phyloP scores from a whole-genome alignment of 495 filamentous ascomycete species.

The Aspergillus bridgeri region DNA sequence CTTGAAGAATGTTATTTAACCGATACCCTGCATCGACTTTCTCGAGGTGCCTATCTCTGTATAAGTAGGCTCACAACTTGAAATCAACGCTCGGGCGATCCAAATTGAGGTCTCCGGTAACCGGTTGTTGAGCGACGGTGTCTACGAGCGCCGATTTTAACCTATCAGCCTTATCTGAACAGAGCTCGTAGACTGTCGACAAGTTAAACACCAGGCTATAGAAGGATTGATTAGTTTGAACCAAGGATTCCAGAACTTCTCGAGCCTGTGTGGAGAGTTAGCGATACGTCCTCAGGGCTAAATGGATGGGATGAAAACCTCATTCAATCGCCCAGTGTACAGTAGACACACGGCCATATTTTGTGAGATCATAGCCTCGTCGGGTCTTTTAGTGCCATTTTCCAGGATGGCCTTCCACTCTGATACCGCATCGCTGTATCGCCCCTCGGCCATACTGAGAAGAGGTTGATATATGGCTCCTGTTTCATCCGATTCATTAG shows the following conservation, averaged over 20 bases:
- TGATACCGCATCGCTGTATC: conserved; percentile 58
- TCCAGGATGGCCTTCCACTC: conserved; percentile 60
- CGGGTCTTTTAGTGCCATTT: conserved; percentile 25
- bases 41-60: neutral
- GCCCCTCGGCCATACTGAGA: conserved; percentile 72
- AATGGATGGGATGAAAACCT: conserved; percentile 48
- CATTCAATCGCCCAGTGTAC: conserved; percentile 70
- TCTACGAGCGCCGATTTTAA: conserved; percentile 70
- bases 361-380: conserved; percentile 56
- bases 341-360: conserved; percentile 81
- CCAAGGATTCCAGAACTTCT: conserved; percentile 57
- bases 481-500: conserved; percentile 19
- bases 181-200: conserved; percentile 87
- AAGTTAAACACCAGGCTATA: conserved; percentile 83
- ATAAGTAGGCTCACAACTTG: conserved; percentile 55
- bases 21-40: neutral
- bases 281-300: neutral
- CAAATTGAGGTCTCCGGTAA: conserved; percentile 50
- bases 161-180: conserved; percentile 66
- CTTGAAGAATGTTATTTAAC: conserved; percentile 1
- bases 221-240: conserved; percentile 60
- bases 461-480: conserved; percentile 56
- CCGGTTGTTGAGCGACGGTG: conserved; percentile 54
- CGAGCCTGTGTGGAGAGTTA: conserved; percentile 47
- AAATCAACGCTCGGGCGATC: conserved; percentile 74